phyloP scores from a whole-genome alignment of 2,329 filamentous ascomycete genomes.

The Verticillium alfalfae region DNA sequence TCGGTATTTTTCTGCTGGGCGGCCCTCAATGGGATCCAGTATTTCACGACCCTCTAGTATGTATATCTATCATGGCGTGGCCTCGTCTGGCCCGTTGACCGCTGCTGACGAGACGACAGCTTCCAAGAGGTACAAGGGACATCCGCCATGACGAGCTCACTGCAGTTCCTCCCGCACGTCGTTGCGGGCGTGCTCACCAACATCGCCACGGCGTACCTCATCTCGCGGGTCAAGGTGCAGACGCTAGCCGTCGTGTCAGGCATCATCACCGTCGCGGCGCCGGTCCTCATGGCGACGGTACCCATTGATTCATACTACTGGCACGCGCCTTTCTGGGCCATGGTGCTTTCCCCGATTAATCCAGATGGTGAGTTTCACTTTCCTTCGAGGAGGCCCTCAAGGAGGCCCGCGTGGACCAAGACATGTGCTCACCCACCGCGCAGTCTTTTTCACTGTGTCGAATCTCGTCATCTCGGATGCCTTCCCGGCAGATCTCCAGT shows the following conservation, averaged over 20 bases:
- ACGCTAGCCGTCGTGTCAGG: conserved; percentile 31
- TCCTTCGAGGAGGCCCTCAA: conserved; percentile 5
- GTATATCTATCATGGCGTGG: conserved; percentile 15
- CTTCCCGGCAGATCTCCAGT: conserved; percentile 49
- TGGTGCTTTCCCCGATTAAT: conserved; percentile 37
- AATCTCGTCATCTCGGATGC: conserved; percentile 48
- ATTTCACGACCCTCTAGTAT: conserved; percentile 38
- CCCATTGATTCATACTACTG: conserved; percentile 43
- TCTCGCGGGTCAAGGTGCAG: conserved; percentile 29
- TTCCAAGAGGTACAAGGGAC: conserved; percentile 43
- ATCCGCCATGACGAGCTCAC: conserved; percentile 37
- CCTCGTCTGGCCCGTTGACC: conserved; percentile 3
- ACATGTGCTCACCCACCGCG: not conserved
- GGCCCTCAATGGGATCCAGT: conserved; percentile 39
- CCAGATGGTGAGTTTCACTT: conserved; percentile 18
- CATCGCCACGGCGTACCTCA: conserved; percentile 34
- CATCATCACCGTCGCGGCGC: conserved; percentile 37
- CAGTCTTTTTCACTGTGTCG: conserved; percentile 49
- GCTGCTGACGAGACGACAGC: conserved; percentile 15
- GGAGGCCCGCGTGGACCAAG: not conserved
- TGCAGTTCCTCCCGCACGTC: conserved; percentile 41
- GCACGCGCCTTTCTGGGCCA: conserved; percentile 36
- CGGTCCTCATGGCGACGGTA: conserved; percentile 49
- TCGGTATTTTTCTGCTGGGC: conserved; percentile 41
- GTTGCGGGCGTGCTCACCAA: conserved; percentile 36